phyloP scores from a whole-genome alignment of 1,284 basidiomycete species.

The Heterobasidion parviporum region DNA sequence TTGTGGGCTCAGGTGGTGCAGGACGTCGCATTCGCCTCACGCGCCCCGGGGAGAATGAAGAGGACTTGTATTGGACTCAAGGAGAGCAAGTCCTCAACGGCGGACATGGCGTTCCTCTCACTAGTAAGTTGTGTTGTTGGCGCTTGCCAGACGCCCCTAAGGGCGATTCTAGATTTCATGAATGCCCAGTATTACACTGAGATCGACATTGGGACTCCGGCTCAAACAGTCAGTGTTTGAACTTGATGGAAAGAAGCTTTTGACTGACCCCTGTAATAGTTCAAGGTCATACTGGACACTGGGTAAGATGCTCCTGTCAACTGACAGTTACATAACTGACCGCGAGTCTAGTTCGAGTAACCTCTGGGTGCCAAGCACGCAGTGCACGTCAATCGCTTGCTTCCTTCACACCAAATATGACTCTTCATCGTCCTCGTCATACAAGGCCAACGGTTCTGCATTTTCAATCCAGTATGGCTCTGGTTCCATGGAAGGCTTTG shows the following conservation, averaged over 20 bases:
- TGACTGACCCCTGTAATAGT: slow-evolving; percentile 27
- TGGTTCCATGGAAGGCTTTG: slow-evolving; percentile 95
- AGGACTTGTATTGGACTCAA: slow-evolving; percentile 79
- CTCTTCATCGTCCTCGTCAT: slow-evolving; percentile 72
- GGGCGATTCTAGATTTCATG: slow-evolving; percentile 69
- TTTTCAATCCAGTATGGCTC: slow-evolving; percentile 97
- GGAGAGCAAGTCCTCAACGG: slow-evolving; percentile 57
- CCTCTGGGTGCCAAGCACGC: slow-evolving; percentile 86
- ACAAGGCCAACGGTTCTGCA: slow-evolving; percentile 86
- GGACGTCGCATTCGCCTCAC: slow-evolving; percentile 54
- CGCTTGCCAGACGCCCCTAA: too few species aligned
- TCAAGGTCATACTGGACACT: slow-evolving; percentile 86
- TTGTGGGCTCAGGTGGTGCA: slow-evolving; percentile 66
- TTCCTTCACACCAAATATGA: slow-evolving; percentile 97
- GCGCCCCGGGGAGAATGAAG: slow-evolving; percentile 41
- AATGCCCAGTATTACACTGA: slow-evolving; percentile 97
- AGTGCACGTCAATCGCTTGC: slow-evolving; percentile 95
- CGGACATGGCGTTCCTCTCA: slow-evolving; percentile 86
- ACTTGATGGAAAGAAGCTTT: not conserved
- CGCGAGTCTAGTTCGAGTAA: slow-evolving; percentile 68
- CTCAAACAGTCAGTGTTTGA: slow-evolving; percentile 51
- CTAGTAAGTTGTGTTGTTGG: slow-evolving; percentile 59
- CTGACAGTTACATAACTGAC: slow-evolving; percentile 1
- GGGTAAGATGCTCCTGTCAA: slow-evolving; percentile 34
- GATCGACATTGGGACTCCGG: slow-evolving; percentile 75